Base-by-base conservation (phyloP, 768 basidiomycete genomes). In the Gyrodon lividus region DNA sequence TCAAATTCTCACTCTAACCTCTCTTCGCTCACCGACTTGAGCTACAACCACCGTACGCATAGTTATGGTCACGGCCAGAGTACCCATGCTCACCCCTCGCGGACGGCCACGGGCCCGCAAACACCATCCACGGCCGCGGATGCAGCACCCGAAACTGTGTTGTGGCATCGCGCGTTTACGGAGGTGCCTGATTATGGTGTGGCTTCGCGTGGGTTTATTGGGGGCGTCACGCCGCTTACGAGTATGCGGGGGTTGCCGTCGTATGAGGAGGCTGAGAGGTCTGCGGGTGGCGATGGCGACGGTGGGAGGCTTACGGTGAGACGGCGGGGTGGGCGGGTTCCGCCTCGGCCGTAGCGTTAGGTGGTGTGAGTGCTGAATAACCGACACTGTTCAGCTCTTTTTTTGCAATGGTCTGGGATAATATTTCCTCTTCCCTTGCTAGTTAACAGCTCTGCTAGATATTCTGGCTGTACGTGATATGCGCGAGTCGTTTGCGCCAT, bases 151-250 rank as follows among this genome's bases (percentile, higher is more conserved):
- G 68, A 65, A 49, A 64, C 65, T 14, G 62, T 68, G 56, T 56
- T 81, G 56, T 71, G 87, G 51, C 81, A 82, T 56, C 77, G 84
- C 19, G 81, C 82, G 42, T 85, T 82, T 60, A 89, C 79, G 57
- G 82, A 78, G 73, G 89, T 97, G 16, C 96, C 96, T 1, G 83
- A 89, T 58, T 98, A 98, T 68, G 78, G 78, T 17, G 78, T 90
- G 41, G 92, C 95, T 3, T 83, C 86, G 54, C 75, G 87, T 13
- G 94, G 93, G 6, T 96, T 95, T 70, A 77, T 95, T 23, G 94
- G 94, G 6, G 93, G 94, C 5, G 86, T 95, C n/a, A 84, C 88
- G 9, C 93, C 96, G 14, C 68, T 93, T 62, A 77, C 77, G 60
- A 86, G 87, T 59, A 76, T 86, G 74, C 75, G 73, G 23, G 92